Evolutionary conservation across 129 eudicot genomes (phyloP).

Genomic region (Lonicera japonica): DNA sequence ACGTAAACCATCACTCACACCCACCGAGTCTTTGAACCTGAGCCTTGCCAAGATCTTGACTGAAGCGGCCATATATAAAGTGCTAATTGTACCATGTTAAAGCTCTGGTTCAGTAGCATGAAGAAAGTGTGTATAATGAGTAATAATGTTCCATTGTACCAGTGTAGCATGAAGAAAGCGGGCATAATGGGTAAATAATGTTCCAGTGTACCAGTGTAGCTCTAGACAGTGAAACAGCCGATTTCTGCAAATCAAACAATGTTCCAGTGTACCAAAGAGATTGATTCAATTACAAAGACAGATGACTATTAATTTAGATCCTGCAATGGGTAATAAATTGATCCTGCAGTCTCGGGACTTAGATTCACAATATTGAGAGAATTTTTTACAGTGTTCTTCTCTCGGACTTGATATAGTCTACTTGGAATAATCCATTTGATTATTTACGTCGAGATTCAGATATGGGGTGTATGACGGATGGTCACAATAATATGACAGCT

Average conservation of each 20-base stretch:
- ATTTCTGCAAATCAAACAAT: constrained; percentile 14
- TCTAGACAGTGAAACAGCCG: constrained; percentile 8
- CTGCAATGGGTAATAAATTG: constrained; percentile 4
- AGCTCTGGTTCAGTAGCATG: constrained; percentile 8
- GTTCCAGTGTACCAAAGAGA: constrained; percentile 17
- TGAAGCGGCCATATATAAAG: constrained; percentile 14
- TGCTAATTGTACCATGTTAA: constrained; percentile 18
- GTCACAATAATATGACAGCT: constrained; percentile 19
- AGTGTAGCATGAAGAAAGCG: constrained; percentile 15
- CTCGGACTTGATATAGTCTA: constrained; percentile 14
- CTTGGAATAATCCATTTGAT: constrained; percentile 18
- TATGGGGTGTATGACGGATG: constrained; percentile 22
- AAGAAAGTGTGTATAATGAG: constrained; percentile 11
- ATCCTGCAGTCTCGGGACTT: constrained; percentile 18
- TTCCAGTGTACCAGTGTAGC: constrained; percentile 17
- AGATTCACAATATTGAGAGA: constrained; percentile 19
- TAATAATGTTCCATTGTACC: constrained; percentile 11
- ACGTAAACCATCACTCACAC: constrained; percentile 11
- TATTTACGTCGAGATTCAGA: constrained; percentile 22
- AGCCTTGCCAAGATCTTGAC: constrained; percentile 15
- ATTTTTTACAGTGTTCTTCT: constrained; percentile 23
- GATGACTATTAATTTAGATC: constrained; percentile 6
- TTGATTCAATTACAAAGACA: background rate
- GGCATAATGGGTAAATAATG: no score
- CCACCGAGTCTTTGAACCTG: constrained; percentile 20